Base-by-base conservation (phyloP, 306 rosid genomes). In the Trichosanthes cucumerina region DNA sequence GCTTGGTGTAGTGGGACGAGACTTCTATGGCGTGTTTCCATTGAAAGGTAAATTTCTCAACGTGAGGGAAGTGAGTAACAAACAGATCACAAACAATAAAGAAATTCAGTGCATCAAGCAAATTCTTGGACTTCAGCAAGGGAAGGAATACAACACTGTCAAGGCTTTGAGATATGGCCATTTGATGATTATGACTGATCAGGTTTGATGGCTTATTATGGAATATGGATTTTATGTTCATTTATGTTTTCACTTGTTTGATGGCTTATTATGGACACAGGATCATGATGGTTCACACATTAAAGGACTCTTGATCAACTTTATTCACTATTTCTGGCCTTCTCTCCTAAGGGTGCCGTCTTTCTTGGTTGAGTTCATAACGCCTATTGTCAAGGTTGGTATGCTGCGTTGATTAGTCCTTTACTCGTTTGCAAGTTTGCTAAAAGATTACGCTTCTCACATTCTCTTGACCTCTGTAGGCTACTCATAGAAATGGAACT, bases 221-320 rank as follows among this genome's bases (percentile, higher is more conserved):
- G 33, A 52, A 57, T 26, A 7, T 54, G 36, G 33, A 62, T 72
- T 7, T 46, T 16, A 14, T 15, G 14, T 44, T 50, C 18, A 10
- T 77, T 56, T 80, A 23, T 39, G n/a, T 62, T 23, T 36, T 3
- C 21, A 34, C 44, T 41, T 28, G 4, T n/a, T n/a, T n/a, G n/a
- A n/a, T n/a, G n/a, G n/a, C n/a, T n/a, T n/a, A n/a, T n/a, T n/a
- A n/a, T n/a, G n/a, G n/a, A n/a, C 81, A 50, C 85, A 93, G 98
- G 98, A 93, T 87, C 86, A 93, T 53, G 97, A 93, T 82, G 98
- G 98, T 52, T 93, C 98, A 44, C 98, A 93, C 82, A 93, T 93
- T 83, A 93, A 93, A 85, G 98, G 98, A 64, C 86, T 93, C 26
- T 59, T 93, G 79, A 90, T 93, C 63, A 93, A 93, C 75, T 93